A percentile compares a stretch with the other conserved stretches of the same genome.
phyloP scores from a whole-genome alignment of 2,329 filamentous ascomycete genomes.

The Botrytis cinerea region DNA sequence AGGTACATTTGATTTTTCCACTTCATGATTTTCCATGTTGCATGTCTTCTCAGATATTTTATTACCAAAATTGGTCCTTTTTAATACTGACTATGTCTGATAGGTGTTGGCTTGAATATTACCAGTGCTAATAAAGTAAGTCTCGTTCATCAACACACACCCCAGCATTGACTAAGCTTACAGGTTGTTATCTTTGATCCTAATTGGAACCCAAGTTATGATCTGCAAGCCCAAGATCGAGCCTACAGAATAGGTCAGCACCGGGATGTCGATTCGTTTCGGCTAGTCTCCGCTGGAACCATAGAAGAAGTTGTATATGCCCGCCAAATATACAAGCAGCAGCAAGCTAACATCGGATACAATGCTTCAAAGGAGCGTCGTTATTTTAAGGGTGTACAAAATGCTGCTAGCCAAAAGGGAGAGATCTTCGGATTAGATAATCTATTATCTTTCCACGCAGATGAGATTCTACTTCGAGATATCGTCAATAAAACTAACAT shows the following conservation, averaged over 20 bases:
- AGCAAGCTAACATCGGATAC: slow-evolving; percentile 97
- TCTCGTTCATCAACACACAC: not conserved
- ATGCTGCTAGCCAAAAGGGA: slow-evolving; percentile 77
- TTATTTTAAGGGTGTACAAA: slow-evolving; percentile 94
- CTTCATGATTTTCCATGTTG: not conserved
- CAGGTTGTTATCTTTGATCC: slow-evolving; percentile 80
- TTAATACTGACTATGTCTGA: slow-evolving; percentile 1
- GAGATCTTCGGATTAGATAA: slow-evolving; percentile 93
- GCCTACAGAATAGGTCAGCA: slow-evolving; percentile 94
- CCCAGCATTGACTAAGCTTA: not conserved
- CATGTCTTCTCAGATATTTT: not conserved
- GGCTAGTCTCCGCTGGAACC: slow-evolving; percentile 85
- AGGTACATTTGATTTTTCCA: slow-evolving; percentile 42
- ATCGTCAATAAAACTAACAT: slow-evolving; percentile 99
- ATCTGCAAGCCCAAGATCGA: slow-evolving; percentile 93
- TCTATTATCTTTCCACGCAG: slow-evolving; percentile 77
- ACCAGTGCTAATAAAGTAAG: slow-evolving; percentile 92
- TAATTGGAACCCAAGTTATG: slow-evolving; percentile 95
- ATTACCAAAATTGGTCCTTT: not conserved
- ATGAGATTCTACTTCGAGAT: slow-evolving; percentile 81
- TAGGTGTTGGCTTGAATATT: slow-evolving; percentile 85
- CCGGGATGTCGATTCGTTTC: slow-evolving; percentile 92
- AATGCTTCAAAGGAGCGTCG: slow-evolving; percentile 87
- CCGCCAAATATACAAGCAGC: slow-evolving; percentile 97
- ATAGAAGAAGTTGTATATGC: slow-evolving; percentile 98